Base-by-base conservation (phyloP, 1,139 yeast species). In the Ogataea hybrid region DNA sequence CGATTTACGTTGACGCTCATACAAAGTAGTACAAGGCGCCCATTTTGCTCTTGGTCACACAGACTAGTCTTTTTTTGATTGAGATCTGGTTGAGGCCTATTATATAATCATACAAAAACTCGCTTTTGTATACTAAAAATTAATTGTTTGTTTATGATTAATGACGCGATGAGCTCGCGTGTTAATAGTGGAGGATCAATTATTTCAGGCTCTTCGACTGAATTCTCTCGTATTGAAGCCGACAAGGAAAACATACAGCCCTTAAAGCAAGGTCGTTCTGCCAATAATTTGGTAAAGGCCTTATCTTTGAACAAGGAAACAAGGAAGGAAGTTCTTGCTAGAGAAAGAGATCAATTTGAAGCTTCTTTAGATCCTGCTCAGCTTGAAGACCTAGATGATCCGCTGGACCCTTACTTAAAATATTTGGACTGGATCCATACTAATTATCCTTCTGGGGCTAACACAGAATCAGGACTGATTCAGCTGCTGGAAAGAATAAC, bases 161-260 rank as follows among this genome's bases (percentile, higher is more conserved):
- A 34, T n/a, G 34, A 39, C 25, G 30, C 34, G 31, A 33, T 33
- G 42, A 39, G 37, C 22, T 39, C 42, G 20, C 37, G 42, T n/a
- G 41, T 32, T 11, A 28, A 23, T 16, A 37, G 41, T 32, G 41
- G 41, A 5, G 44, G 41, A 8, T 28, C 42, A n/a, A 22, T 10
- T 10, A 34, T 33, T 4, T 56, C 74, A 5, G 71, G 74, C 39
- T 76, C 79, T 48, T 71, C 75, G 15, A 56, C 74, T 4, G 72
- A 75, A 39, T 77, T 79, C 49, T 70, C 74, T 17, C 58, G 69
- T 28, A 67, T 88, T 30, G 95, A 87, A 58, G 66, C 68, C 18
- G 83, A 84, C 43, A 89, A 89, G 63, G 97, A 89, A 61, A 89
- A 89, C 57, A 82, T 89, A 3, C 73, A 75, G 51, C 89, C 95